phyloP scores from a whole-genome alignment of 225 moss, liverwort and hornwort genomes.

The Climacium dendroides region DNA sequence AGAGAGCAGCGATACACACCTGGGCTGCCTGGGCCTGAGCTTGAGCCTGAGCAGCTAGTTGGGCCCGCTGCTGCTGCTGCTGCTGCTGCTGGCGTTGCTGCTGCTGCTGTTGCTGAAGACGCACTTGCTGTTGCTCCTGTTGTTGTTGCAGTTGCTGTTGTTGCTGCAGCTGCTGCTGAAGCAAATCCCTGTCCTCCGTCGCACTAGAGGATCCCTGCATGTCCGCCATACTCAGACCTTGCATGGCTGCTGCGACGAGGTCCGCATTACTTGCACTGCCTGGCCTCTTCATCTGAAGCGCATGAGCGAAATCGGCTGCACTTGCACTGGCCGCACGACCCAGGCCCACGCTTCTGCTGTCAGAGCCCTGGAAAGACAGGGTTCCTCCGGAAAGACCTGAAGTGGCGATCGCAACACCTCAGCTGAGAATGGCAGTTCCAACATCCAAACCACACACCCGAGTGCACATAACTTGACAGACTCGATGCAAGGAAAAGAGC shows the following conservation, averaged over 20 bases:
- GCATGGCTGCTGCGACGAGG: constrained; percentile 61
- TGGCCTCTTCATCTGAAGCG: constrained; percentile 46
- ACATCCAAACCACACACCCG: not conserved
- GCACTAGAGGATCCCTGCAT: constrained; percentile 35
- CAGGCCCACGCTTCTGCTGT: constrained; percentile 3
- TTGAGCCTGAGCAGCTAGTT: constrained; percentile 22
- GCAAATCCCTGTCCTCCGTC: constrained; percentile 29
- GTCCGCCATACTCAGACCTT: constrained; percentile 63
- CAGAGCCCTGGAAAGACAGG: constrained; percentile 25
- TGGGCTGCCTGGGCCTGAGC: constrained; percentile 38
- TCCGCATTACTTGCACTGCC: constrained; percentile 65
- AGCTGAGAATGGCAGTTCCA: not conserved
- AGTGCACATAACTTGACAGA: not conserved
- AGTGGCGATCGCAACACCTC: not conserved
- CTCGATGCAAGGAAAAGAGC: not conserved
- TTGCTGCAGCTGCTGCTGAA: constrained; percentile 41
- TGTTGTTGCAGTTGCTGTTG: constrained; percentile 56
- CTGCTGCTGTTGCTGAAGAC: constrained; percentile 37
- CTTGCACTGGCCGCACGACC: constrained; percentile 32
- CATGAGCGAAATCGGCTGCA: constrained; percentile 30
- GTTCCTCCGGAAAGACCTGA: constrained; percentile 34
- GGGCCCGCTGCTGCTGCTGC: constrained; percentile 35
- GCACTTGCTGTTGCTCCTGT: constrained; percentile 30
- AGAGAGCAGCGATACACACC: not conserved
- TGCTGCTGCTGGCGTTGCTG: constrained; percentile 14